phyloP scores from a whole-genome alignment of 306 rosid genomes.

The Acacia melanoxylon region DNA sequence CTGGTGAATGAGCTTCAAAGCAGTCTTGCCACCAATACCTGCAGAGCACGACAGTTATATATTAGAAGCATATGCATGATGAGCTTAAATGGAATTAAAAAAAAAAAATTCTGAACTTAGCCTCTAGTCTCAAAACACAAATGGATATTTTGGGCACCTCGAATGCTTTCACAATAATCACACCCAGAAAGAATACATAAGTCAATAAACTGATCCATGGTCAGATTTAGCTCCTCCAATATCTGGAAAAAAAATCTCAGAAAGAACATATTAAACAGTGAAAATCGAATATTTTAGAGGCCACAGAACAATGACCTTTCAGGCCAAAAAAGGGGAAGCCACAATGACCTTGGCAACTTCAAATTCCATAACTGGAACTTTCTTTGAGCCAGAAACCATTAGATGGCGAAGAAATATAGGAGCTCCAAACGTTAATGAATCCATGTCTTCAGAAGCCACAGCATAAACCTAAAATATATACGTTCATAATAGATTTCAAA shows the following conservation, averaged over 20 bases:
- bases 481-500: neutral
- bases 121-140: slow-evolving; percentile 25
- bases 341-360: slow-evolving; percentile 81
- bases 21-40: slow-evolving; percentile 95
- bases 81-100: neutral
- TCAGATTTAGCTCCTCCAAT: slow-evolving; percentile 82
- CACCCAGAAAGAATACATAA: slow-evolving; percentile 97
- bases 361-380: slow-evolving; percentile 95
- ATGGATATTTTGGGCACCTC: slow-evolving; percentile 44
- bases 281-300: slow-evolving; percentile 16
- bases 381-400: slow-evolving; percentile 96
- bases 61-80: slow-evolving; percentile 16
- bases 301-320: neutral
- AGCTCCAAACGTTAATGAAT: slow-evolving; percentile 93
- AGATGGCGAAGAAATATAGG: slow-evolving; percentile 91
- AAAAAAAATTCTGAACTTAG: neutral
- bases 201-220: slow-evolving; percentile 96
- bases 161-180: slow-evolving; percentile 89
- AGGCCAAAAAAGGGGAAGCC: neutral
- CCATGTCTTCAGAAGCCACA: slow-evolving; percentile 99
- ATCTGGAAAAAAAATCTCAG: slow-evolving; percentile 49
- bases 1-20: slow-evolving; percentile 90
- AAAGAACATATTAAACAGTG: slow-evolving; percentile 25
- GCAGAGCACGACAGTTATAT: slow-evolving; percentile 28
- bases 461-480: slow-evolving; percentile 72